Evolutionary conservation across 2,329 filamentous ascomycete genomes (phyloP).

Genomic region (Ascochyta rabiei): DNA sequence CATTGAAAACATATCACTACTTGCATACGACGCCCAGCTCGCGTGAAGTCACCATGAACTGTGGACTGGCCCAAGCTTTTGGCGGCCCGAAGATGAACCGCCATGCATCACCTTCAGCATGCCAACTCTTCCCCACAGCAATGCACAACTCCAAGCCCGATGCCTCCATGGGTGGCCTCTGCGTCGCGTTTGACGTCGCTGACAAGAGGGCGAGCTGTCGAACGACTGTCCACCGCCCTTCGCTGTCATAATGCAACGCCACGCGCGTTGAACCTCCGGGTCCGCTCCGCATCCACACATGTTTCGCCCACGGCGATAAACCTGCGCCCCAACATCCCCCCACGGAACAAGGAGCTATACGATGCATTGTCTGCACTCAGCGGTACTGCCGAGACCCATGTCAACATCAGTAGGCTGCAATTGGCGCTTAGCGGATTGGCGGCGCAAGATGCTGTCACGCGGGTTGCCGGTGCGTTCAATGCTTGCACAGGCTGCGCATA

Average conservation of each 20-base stretch:
- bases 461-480: constrained; percentile 59
- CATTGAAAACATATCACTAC: constrained; percentile 31
- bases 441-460: constrained; percentile 58
- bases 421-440: constrained; percentile 71
- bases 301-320: constrained; percentile 62
- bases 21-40: not conserved
- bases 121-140: constrained; percentile 19
- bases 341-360: constrained; percentile 63
- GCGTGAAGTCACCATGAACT: constrained; percentile 4
- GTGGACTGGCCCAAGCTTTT: constrained; percentile 6
- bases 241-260: constrained; percentile 36
- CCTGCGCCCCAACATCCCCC: constrained; percentile 59
- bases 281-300: constrained; percentile 49
- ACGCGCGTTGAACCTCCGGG: constrained; percentile 24
- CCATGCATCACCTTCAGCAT: constrained; percentile 31
- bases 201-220: constrained; percentile 35
- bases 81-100: constrained; percentile 34
- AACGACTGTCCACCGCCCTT: constrained; percentile 29
- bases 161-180: constrained; percentile 51
- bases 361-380: constrained; percentile 65
- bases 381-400: constrained; percentile 64
- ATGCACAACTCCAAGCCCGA: constrained; percentile 43
- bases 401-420: constrained; percentile 73
- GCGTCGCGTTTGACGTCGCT: constrained; percentile 40
- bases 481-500: not conserved